Base-by-base conservation (phyloP, 306 rosid species). In the Dryas alaskensis region DNA sequence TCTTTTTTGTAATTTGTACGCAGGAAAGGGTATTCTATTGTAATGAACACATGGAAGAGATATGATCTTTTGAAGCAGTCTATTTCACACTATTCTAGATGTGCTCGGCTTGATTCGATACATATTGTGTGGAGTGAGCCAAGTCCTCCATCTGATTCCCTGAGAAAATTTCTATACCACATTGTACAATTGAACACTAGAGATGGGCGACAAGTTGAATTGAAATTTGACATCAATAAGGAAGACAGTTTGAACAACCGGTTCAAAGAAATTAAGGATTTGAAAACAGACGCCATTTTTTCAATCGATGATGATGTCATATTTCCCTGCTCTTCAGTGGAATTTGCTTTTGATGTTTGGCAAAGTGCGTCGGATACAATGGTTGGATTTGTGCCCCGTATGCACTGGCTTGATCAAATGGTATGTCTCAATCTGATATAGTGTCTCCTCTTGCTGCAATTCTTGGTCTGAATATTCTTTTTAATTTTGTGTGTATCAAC, bases 301-400 rank as follows among this genome's bases (percentile, higher is more conserved):
- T 94, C 99, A 8, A 86, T 94, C 22, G 99, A 94, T 17, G 99
- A 94, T 44, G 99, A 94, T 86, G 92, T 94, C 70, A 78, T 94
- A 86, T 92, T 94, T 76, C 89, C 96, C 45, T 94, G 99, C 87
- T 69, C 95, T 43, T 81, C 99, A 0, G 95, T 94, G 13, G 99
- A 94, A 76, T 85, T 94, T 79, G 95, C 97, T 67, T 94, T 88
- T 31, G 86, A 81, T 74, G 97, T 90, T 79, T 94, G 99, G 99
- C 87, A 82, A 81, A 92, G 96, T 85, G 97, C 99, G 39, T 84
- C 96, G 7, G 90, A 94, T 78, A 77, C 97, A 8, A 92, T 94
- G 99, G 99, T 94, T 73, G 99, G 99, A 57, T 94, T 92, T 78
- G 99, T 94, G 37, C 99, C 99, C 42, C 99, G 99, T 12, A 84